A percentile compares a stretch with the other conserved stretches of the same genome.
Conservation (phyloP, 805 yeast genomes). For the Saturnispora quitensis region DNA sequence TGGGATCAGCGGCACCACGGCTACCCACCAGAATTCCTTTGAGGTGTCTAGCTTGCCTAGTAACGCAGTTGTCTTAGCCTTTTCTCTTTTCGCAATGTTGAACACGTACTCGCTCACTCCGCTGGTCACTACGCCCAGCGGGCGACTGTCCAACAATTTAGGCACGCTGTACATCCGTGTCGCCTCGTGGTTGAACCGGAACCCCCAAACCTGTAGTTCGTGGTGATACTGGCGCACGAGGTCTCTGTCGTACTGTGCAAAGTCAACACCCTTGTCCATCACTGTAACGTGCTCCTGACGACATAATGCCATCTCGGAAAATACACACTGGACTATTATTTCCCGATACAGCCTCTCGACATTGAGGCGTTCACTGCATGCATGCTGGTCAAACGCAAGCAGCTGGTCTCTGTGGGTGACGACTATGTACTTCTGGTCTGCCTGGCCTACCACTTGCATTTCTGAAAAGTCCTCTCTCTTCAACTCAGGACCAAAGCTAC, state of each 20-base stretch:
- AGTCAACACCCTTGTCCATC: conserved; percentile 10
- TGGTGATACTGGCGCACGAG: conserved; percentile 23
- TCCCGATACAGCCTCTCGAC: conserved; percentile 43
- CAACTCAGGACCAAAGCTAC: not conserved
- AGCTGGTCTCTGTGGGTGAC: conserved; percentile 19
- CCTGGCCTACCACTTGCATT: conserved; percentile 41
- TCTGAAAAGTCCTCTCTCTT: conserved; percentile 16
- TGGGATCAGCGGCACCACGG: conserved; percentile 37
- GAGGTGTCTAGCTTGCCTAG: not conserved
- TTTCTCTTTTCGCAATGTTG: conserved; percentile 3
- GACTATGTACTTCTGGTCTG: conserved; percentile 58
- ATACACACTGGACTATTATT: conserved; percentile 24
- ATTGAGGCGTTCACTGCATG: conserved; percentile 66
- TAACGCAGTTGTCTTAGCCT: not conserved
- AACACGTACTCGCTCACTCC: conserved; percentile 6
- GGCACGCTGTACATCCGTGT: conserved; percentile 37
- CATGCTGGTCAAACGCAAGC: conserved; percentile 69
- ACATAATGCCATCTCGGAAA: too few species aligned
- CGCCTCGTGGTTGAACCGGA: conserved; percentile 14
- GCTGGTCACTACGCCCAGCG: not conserved
- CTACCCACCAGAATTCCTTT: conserved; percentile 5
- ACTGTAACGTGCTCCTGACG: not conserved
- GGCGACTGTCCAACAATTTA: conserved; percentile 12
- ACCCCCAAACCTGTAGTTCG: conserved; percentile 38
- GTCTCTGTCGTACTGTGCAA: conserved; percentile 25